These are phyloP conservation scores for Pseudopithomyces maydicus DNA, from an alignment of 2,329 filamentous ascomycete species.

Conservation along the genomic window DNA sequence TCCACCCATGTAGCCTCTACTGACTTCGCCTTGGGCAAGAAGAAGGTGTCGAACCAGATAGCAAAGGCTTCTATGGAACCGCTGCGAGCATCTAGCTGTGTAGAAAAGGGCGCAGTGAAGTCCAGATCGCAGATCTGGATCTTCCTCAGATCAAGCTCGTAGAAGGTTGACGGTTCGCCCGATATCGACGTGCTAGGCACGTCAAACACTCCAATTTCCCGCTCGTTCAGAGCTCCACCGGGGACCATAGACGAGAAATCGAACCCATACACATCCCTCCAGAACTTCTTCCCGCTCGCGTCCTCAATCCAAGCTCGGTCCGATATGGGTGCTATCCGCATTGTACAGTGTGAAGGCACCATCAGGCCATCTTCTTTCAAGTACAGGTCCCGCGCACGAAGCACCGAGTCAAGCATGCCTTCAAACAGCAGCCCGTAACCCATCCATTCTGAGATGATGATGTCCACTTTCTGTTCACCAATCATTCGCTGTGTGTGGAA, in stretches of 20 bases:
- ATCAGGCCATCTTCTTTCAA: slow-evolving; percentile 80
- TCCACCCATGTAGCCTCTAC: slow-evolving; percentile 49
- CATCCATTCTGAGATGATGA: slow-evolving; percentile 99
- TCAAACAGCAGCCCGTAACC: slow-evolving; percentile 93
- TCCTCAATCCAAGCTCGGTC: slow-evolving; percentile 79
- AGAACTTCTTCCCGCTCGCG: slow-evolving; percentile 72
- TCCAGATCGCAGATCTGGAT: slow-evolving; percentile 73
- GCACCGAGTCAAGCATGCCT: slow-evolving; percentile 91
- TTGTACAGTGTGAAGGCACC: slow-evolving; percentile 82
- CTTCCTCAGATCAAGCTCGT: slow-evolving; percentile 76
- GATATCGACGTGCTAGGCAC: slow-evolving; percentile 33
- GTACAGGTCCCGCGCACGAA: slow-evolving; percentile 87
- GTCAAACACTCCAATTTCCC: slow-evolving; percentile 39
- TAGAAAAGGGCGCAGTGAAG: slow-evolving; percentile 72
- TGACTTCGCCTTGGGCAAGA: slow-evolving; percentile 62
- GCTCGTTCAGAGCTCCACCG: slow-evolving; percentile 75
- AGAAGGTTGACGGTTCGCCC: slow-evolving; percentile 68
- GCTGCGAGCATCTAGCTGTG: slow-evolving; percentile 64
- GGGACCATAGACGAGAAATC: slow-evolving; percentile 90
- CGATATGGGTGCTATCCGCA: slow-evolving; percentile 80
- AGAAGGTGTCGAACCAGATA: slow-evolving; percentile 95
- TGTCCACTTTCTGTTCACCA: slow-evolving; percentile 70
- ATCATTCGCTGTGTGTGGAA: slow-evolving; percentile 66
- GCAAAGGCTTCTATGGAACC: slow-evolving; percentile 82
- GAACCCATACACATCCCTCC: slow-evolving; percentile 93